A percentile compares a stretch with the other conserved stretches of the same genome.
These are phyloP conservation scores for Ceratocystis albifundus DNA, from an alignment of 2,329 filamentous ascomycete species.

Conservation along the genomic window DNA sequence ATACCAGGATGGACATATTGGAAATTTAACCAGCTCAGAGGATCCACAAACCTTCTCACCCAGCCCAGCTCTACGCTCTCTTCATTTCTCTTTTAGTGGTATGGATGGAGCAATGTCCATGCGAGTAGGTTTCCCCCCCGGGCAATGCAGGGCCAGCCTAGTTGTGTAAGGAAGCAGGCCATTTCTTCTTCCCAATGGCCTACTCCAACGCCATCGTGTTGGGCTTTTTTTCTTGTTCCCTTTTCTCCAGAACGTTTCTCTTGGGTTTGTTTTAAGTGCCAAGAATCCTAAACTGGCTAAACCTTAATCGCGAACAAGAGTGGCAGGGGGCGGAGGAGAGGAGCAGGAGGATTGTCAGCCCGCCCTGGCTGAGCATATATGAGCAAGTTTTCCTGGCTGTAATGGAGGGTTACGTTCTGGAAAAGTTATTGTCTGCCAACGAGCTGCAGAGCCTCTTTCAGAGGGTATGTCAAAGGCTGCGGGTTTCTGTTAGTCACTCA, in stretches of 20 bases:
- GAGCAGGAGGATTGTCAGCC: background rate
- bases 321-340: background rate
- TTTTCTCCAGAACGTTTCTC: slow-evolving; percentile 10
- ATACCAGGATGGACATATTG: too few species aligned
- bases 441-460: background rate
- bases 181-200: background rate
- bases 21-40: slow-evolving; percentile 1
- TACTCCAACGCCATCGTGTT: background rate
- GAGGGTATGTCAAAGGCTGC: background rate
- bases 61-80: background rate
- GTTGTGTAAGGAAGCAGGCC: background rate
- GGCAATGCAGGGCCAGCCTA: background rate
- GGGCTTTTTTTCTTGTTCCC: background rate
- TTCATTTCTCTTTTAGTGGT: background rate
- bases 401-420: slow-evolving; percentile 1
- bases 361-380: slow-evolving; percentile 14
- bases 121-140: background rate
- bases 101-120: background rate
- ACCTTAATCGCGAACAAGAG: slow-evolving; percentile 9
- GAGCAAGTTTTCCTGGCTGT: slow-evolving; percentile 15
- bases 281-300: slow-evolving; percentile 1
- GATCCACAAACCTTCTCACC: slow-evolving; percentile 16
- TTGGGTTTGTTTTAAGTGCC: slow-evolving; percentile 1
- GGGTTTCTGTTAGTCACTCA: too few species aligned
- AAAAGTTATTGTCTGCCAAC: background rate